Evolutionary conservation across 257 asterid species (phyloP), one percentile per base, ranked within the genome.

Genomic region (Solanum rostratum): DNA sequence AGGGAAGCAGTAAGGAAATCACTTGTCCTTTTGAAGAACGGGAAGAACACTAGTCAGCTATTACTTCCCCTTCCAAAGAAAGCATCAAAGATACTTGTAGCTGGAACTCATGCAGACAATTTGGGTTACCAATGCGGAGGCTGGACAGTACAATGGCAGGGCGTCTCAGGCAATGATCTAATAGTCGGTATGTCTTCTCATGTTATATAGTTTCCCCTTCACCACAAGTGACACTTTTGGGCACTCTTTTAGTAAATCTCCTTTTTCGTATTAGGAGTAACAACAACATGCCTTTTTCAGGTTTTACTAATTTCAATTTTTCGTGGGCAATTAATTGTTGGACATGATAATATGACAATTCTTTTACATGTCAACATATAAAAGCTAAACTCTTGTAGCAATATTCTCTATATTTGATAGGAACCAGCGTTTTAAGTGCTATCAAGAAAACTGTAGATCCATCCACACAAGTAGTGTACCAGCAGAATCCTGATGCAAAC

Each of bases 1-100:
- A 87, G 90, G 76, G 88, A 89, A 89, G 91, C 91, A 27, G 91
- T 89, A 79, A 87, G 91, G 86, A 89, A 89, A 84, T 87, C 91
- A 2, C 90, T 89, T 33, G 91, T 89, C 11, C 87, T 89, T 55
- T 29, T 89, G 63, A 89, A 89, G 74, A 89, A 89, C 37, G 90
- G 87, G 3, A 19, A 84, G 83, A 54, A 71, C 50, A 85, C 87
- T 43, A 82, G 39, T 45, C 82, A 84, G 63, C 91, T 87, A 55
- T 74, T 89, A 83, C 57, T 89, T 30, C 91, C 91, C n/a, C 86
- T 89, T 41, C 86, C 88, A 12, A 89, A 89, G 84, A 89, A 87
- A 70, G 70, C 89, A 10, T 10, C 69, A 27, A 59, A 79, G 41
- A 86, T 86, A 27, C 88, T 88, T 7, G 89, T 88, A 39, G 88